Percentiles rank a stretch among this genome's conserved stretches.
Conservation (phyloP, 2,329 filamentous ascomycete genomes). For the Aaosphaeria arxii region DNA sequence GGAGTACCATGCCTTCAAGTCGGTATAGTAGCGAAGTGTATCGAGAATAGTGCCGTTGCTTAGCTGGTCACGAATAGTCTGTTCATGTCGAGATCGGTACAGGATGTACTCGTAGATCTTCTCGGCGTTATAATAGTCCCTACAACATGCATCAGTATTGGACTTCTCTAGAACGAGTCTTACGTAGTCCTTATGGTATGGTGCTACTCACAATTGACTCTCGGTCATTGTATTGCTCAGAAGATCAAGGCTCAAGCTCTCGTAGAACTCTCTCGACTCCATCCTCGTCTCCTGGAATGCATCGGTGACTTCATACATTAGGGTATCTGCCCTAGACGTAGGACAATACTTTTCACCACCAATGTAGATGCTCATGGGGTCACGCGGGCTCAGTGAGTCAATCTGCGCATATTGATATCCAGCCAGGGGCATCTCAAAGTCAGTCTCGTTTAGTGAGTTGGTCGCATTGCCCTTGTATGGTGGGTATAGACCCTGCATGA, state of each 20-base stretch:
- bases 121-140: constrained; percentile 52
- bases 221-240: constrained; percentile 42
- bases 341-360: constrained; percentile 48
- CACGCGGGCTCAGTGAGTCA: constrained; percentile 40
- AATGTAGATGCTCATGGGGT: constrained; percentile 52
- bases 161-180: neutral
- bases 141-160: constrained; percentile 14
- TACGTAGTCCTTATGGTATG: neutral
- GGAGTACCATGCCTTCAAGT: constrained; percentile 44
- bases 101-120: constrained; percentile 56
- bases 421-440: constrained; percentile 47
- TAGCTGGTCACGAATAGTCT: constrained; percentile 35
- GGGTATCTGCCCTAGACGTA: constrained; percentile 32
- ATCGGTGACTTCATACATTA: constrained; percentile 41
- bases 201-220: constrained; percentile 22
- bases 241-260: constrained; percentile 41
- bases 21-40: constrained; percentile 43
- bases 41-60: constrained; percentile 22
- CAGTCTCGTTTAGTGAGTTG: constrained; percentile 40
- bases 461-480: constrained; percentile 35
- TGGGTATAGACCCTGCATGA: constrained; percentile 61
- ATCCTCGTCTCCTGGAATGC: constrained; percentile 40
- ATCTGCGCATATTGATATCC: constrained; percentile 59
- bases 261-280: constrained; percentile 45
- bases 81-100: constrained; percentile 54